Conservation (phyloP, 495 filamentous ascomycete species). For the Neurospora sp. region DNA sequence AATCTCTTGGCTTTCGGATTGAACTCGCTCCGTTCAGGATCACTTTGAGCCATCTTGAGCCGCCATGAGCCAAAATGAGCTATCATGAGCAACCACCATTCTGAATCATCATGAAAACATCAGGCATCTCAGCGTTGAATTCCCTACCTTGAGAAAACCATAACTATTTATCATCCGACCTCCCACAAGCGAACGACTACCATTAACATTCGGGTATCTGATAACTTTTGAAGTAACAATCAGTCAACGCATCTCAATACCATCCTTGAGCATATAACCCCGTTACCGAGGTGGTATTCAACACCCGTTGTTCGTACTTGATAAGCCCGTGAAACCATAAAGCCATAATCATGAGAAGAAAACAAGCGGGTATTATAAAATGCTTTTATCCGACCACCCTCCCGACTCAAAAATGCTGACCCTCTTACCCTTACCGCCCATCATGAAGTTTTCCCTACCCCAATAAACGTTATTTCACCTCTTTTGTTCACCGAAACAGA, state of each 20-base stretch:
- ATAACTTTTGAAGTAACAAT: neutral
- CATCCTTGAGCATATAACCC: neutral
- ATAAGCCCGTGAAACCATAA: neutral
- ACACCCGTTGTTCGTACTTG: neutral
- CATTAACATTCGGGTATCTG: neutral
- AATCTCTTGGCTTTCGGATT: no score
- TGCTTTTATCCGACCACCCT: constrained; percentile 2
- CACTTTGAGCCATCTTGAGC: no score
- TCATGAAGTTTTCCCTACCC: neutral
- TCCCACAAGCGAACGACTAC: neutral
- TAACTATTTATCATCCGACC: no score
- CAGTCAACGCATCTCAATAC: neutral
- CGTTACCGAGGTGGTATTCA: neutral
- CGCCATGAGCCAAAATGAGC: no score
- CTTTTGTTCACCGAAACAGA: constrained; percentile 26
- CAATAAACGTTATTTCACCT: neutral
- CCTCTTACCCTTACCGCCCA: neutral
- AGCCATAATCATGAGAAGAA: constrained; percentile 2
- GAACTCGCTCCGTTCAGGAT: no score
- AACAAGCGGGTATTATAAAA: constrained; percentile 11
- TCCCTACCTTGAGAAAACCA: no score
- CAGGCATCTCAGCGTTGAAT: no score
- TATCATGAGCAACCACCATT: no score
- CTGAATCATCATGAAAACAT: no score
- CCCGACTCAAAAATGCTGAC: neutral